Percentiles rank a stretch among this genome's conserved stretches.
Evolutionary conservation across 2,329 filamentous ascomycete species (phyloP).

Genomic region (Acephala macrosclerotiorum): DNA sequence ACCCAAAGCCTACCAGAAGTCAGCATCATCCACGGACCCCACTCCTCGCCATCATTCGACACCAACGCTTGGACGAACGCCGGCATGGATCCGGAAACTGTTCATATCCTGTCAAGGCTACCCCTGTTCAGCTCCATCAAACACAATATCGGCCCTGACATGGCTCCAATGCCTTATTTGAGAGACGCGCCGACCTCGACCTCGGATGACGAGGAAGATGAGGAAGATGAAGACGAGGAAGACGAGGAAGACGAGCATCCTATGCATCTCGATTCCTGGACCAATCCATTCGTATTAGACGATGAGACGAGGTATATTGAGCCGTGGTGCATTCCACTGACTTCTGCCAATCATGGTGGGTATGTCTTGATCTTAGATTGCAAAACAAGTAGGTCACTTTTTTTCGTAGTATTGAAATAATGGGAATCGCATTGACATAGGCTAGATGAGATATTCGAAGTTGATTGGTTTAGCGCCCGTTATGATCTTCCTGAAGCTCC

Average conservation of each 20-base stretch:
- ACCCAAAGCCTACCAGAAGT: constrained; percentile 17
- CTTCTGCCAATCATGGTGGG: constrained; percentile 21
- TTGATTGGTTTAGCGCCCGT: constrained; percentile 15
- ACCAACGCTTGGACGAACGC: constrained; percentile 15
- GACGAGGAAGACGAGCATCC: constrained; percentile 12
- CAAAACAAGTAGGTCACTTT: constrained; percentile 17
- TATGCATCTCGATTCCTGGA: constrained; percentile 19
- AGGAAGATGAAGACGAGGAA: too few species aligned
- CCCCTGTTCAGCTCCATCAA: constrained; percentile 12
- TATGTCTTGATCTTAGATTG: constrained; percentile 23
- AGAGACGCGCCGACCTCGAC: constrained; percentile 10
- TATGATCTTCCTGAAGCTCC: constrained; percentile 18
- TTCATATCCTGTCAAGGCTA: constrained; percentile 16
- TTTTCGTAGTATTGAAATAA: constrained; percentile 1
- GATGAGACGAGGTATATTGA: constrained; percentile 16
- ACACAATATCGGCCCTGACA: constrained; percentile 19
- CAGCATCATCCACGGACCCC: constrained; percentile 21
- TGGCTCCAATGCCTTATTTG: constrained; percentile 18
- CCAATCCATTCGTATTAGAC: constrained; percentile 16
- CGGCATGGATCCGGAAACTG: constrained; percentile 21
- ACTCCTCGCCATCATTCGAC: constrained; percentile 19
- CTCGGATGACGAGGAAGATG: constrained; percentile 14
- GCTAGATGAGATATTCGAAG: constrained; percentile 20
- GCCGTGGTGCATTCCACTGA: constrained; percentile 21
- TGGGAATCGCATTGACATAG: constrained; percentile 10